Conservation (phyloP, 1,284 basidiomycete genomes). For the Ganoderma lucidum region DNA sequence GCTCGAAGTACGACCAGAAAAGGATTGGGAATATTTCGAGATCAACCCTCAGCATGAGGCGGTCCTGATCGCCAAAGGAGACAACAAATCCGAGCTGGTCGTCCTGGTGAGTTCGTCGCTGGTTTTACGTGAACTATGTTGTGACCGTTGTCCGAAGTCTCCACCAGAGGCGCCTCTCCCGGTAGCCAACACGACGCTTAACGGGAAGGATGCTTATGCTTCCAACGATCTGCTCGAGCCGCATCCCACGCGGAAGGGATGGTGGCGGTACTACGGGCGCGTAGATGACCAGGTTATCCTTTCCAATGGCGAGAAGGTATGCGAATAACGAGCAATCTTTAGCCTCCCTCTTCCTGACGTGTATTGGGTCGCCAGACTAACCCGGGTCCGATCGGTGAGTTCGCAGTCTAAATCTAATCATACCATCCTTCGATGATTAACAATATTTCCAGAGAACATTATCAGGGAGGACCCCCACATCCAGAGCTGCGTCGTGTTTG, state of each 20-base stretch:
- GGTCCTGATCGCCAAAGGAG: slow-evolving; percentile 28
- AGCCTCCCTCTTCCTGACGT: slow-evolving; percentile 17
- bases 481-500: slow-evolving; percentile 46
- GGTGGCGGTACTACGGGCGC: slow-evolving; percentile 54
- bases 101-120: slow-evolving; percentile 25
- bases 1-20: slow-evolving; percentile 22
- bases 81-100: slow-evolving; percentile 32
- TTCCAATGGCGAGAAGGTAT: slow-evolving; percentile 40
- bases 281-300: slow-evolving; percentile 52
- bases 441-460: slow-evolving; percentile 39
- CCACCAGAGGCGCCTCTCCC: slow-evolving; percentile 26
- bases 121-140: background rate
- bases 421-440: background rate
- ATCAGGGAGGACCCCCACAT: slow-evolving; percentile 42
- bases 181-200: slow-evolving; percentile 39
- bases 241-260: slow-evolving; percentile 50
- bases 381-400: slow-evolving; percentile 49
- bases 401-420: background rate
- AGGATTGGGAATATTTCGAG: slow-evolving; percentile 36
- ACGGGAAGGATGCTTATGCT: slow-evolving; percentile 39
- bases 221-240: slow-evolving; percentile 51
- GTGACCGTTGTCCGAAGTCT: slow-evolving; percentile 9
- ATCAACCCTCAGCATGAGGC: slow-evolving; percentile 12
- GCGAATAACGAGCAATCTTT: background rate
- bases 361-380: slow-evolving; percentile 43